Base-by-base conservation (phyloP, 495 filamentous ascomycete genomes). In the Coniosporium apollinis region DNA sequence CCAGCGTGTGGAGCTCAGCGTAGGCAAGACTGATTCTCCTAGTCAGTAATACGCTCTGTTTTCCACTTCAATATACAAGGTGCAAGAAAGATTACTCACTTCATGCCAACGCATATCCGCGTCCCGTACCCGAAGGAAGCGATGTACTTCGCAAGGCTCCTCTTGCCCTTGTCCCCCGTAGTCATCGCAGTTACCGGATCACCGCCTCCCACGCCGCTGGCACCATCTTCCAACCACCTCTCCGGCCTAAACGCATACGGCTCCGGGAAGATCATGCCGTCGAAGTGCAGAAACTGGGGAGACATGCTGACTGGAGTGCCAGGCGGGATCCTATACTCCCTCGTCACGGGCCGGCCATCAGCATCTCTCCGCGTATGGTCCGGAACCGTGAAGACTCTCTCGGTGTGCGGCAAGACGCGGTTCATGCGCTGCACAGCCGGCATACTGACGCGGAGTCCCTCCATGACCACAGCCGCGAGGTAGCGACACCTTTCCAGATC, bases 401-500 rank as follows among this genome's bases (percentile, higher is more conserved):
- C 9, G 9, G 9, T 26, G 2, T 8, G 9, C 9, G 24, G 24
- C 9, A 26, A 13, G 24, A 26, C 24, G 2, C 24, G 24, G 24
- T 26, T 26, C 24, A 26, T 26, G 24, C 24, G 24, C 24, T 26
- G 24, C 9, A 26, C 24, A 13, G 24, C 24, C 13, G 24, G 24
- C 9, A 26, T 8, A 8, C 13, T 9, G 7, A 26, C 24, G 8
- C 24, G 24, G 8, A 26, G 13, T 26, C 24, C 24, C 13, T 69
- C 64, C 10, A 62, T 49, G 31, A 68, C 53, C 21, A 61, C 46
- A 9, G 57, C 64, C 10, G 48, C 42, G 2, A 69, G 48, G 30
- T 60, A 60, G 2, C 56, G 55, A 25, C 52, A 52, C 17, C 43
- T 47, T 37, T 62, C 52, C 1, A 60, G 48, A 11, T 22, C 30